phyloP scores from a whole-genome alignment of 768 basidiomycete genomes.

The Cytidiella melzeri region DNA sequence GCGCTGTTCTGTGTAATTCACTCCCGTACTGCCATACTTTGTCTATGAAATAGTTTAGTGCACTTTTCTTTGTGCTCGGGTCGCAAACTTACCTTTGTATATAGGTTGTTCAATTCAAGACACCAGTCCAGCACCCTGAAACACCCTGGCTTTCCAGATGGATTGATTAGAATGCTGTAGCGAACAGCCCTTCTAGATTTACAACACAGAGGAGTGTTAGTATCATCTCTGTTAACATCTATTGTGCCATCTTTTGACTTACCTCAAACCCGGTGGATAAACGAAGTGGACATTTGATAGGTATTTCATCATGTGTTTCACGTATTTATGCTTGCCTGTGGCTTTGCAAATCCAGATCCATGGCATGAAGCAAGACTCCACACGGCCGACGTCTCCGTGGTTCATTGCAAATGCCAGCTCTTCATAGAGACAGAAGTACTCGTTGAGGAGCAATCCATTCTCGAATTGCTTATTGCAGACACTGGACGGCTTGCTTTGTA shows the following conservation, averaged over 20 bases:
- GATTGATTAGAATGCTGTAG: constrained; percentile 28
- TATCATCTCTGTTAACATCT: neutral
- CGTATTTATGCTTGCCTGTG: constrained; percentile 27
- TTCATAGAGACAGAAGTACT: constrained; percentile 35
- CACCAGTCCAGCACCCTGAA: constrained; percentile 35
- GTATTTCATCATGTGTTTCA: constrained; percentile 19
- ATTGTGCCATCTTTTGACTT: neutral
- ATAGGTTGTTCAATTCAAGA: constrained; percentile 37
- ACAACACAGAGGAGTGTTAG: no score
- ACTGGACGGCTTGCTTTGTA: constrained; percentile 8
- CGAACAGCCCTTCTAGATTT: constrained; percentile 16
- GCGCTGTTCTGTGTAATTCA: constrained; percentile 27
- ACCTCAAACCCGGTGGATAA: constrained; percentile 12
- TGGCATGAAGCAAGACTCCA: constrained; percentile 21
- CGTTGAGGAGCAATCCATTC: constrained; percentile 27
- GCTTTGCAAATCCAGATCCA: constrained; percentile 28
- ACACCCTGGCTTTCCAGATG: constrained; percentile 24
- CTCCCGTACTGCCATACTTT: constrained; percentile 29
- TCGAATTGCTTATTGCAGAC: constrained; percentile 31
- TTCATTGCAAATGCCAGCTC: constrained; percentile 30
- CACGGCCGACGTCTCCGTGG: constrained; percentile 27
- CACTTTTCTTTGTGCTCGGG: neutral
- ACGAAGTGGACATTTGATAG: constrained; percentile 17
- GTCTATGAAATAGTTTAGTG: constrained; percentile 13
- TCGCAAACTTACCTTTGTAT: constrained; percentile 29